Evolutionary conservation across 129 eudicot genomes (phyloP), one percentile per base, ranked within the genome.

Genomic region (Cynara cardunculus): DNA sequence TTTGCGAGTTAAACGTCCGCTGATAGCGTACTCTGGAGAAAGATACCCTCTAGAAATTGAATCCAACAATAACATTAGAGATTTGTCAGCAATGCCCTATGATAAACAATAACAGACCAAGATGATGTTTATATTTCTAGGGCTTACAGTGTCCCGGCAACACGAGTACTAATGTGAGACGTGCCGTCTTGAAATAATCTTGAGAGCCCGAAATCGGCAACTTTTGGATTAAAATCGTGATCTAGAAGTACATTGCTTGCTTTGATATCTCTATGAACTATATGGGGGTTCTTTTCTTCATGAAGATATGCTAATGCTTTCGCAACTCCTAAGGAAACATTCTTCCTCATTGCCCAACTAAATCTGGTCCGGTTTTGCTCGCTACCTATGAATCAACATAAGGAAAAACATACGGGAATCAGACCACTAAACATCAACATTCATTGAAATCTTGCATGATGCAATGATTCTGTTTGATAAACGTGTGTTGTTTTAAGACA

Each of bases 71-170:
- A 69, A 39, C 5, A 39, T 27, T 37, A 62, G 8, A 19, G 6
- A 69, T 22, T 24, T 39, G 82, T 71, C 14, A 84, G 66, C 78
- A 87, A 72, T 65, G 73, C 70, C 39, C 19, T 12, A 44, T 53
- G 27, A 41, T 16, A 39, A 66, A 35, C 21, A 73, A 71, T 73
- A 26, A 25, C 12, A 77, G 22, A 30, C 31, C 69, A 73, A 46
- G 16, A 78, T 26, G 9, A 49, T n/a, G 46, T 37, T 8, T 13
- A 14, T 34, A 21, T 67, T n/a, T 24, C 3, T 1, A 74, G 44
- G 81, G 88, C 98, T 89, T 84, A 91, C 98, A 94, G 28, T 80
- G 98, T 94, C 25, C 98, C 98, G 13, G 98, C 98, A 30, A 94
- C 98, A 31, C 95, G 89, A 30, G 98, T 94, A 83, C 97, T 91